Evolutionary conservation across 192 early-diverging fungal species (phyloP).

Genomic region (Phlyctochytrium planicorne): DNA sequence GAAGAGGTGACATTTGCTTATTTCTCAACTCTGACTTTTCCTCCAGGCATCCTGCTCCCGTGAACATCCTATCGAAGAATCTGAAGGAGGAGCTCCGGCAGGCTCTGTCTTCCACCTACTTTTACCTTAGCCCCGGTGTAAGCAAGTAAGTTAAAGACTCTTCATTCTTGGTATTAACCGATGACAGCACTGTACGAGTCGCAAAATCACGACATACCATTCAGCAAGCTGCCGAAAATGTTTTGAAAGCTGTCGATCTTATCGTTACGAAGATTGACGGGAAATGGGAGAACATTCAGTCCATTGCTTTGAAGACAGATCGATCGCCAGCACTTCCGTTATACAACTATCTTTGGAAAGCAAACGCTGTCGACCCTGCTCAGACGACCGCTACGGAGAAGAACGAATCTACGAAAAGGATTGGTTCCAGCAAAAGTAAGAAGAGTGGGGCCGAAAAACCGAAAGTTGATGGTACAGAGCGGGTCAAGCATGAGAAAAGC

Average conservation of each 20-base stretch:
- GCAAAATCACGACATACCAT: conserved; percentile 61
- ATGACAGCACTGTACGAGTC: conserved; percentile 68
- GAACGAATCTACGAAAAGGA: too few species aligned
- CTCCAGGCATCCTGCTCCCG: conserved; percentile 69
- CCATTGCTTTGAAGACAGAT: conserved; percentile 79
- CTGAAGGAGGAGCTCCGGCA: conserved; percentile 61
- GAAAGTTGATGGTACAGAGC: too few species aligned
- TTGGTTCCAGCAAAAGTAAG: too few species aligned
- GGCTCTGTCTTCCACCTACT: conserved; percentile 63
- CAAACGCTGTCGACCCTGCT: too few species aligned
- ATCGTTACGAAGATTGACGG: conserved; percentile 70
- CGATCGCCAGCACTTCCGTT: conserved; percentile 80
- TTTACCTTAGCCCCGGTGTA: conserved; percentile 56
- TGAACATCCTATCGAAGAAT: conserved; percentile 62
- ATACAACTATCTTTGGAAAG: too few species aligned
- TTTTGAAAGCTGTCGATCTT: conserved; percentile 58
- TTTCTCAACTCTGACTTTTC: conserved; percentile 11
- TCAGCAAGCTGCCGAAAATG: conserved; percentile 73
- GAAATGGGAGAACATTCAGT: conserved; percentile 80
- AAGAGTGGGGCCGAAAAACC: too few species aligned
- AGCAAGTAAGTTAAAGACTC: conserved; percentile 56
- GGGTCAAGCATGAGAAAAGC: too few species aligned
- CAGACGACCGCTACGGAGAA: too few species aligned
- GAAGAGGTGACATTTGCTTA: conserved; percentile 64
- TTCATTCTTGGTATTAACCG: conserved; percentile 5